These are phyloP conservation scores for Penicillium hordei DNA, from an alignment of 2,329 filamentous ascomycete genomes.

Conservation along the genomic window DNA sequence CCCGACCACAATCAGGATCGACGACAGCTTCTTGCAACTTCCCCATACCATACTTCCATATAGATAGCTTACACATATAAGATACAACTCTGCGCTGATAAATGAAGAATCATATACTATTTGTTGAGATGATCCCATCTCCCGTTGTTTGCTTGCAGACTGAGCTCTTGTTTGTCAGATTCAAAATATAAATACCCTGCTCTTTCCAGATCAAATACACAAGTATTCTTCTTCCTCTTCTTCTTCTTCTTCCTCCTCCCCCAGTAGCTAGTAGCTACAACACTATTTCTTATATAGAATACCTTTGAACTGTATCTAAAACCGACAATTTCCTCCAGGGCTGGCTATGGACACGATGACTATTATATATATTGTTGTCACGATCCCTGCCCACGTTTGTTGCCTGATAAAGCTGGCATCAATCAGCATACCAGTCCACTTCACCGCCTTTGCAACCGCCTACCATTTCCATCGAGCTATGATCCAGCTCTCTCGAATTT, in stretches of 20 bases:
- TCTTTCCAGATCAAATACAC: too few relatives aligned
- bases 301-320: neutral
- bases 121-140: neutral
- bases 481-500: neutral
- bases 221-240: too few relatives aligned
- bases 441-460: slow-evolving; percentile 21
- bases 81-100: neutral
- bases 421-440: neutral
- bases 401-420: neutral
- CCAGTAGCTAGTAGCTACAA: too few relatives aligned
- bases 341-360: neutral
- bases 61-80: neutral
- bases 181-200: too few relatives aligned
- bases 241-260: too few relatives aligned
- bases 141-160: too few relatives aligned
- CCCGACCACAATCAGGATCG: too few relatives aligned
- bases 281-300: neutral
- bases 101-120: neutral
- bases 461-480: slow-evolving; percentile 12
- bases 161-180: too few relatives aligned
- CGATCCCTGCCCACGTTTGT: neutral
- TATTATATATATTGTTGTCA: neutral
- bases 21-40: neutral
- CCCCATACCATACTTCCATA: neutral
- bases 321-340: neutral